Evolutionary conservation across 768 basidiomycete species (phyloP).

Genomic region (Xerocomellus amylosporus): DNA sequence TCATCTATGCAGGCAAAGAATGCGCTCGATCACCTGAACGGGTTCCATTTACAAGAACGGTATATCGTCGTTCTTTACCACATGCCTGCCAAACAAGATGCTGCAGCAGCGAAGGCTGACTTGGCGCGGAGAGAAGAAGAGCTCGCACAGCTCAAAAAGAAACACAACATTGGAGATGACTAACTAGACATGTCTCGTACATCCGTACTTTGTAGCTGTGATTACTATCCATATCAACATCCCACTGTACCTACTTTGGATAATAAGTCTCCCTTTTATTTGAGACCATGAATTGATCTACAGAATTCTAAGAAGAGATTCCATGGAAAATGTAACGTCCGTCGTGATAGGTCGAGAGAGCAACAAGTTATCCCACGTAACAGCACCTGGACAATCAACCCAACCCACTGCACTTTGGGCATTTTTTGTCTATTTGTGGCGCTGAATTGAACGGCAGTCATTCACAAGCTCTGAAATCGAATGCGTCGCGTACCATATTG

Average conservation of each 20-base stretch:
- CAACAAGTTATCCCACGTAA: conserved; percentile 4
- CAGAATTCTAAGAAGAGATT: conserved; percentile 3
- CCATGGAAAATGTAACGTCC: conserved; percentile 12
- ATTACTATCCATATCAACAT: conserved; percentile 3
- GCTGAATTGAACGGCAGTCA: conserved; percentile 33
- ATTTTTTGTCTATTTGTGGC: conserved; percentile 58
- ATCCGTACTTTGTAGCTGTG: conserved; percentile 10
- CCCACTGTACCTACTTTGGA: conserved; percentile 4
- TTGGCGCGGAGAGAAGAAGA: conserved; percentile 90
- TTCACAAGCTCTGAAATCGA: conserved; percentile 1
- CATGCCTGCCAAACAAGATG: conserved; percentile 96
- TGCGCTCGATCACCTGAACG: conserved; percentile 93
- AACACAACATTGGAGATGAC: conserved; percentile 79
- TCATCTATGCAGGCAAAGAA: conserved; percentile 74
- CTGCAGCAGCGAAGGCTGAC: conserved; percentile 90
- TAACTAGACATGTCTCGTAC: conserved; percentile 33
- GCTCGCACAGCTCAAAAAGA: conserved; percentile 79
- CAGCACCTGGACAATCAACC: conserved; percentile 13
- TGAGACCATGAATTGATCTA: conserved; percentile 6
- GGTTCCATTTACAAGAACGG: conserved; percentile 96
- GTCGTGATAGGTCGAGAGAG: background rate
- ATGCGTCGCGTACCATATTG: conserved; percentile 50
- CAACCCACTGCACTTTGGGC: conserved; percentile 39
- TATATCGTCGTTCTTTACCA: conserved; percentile 98
- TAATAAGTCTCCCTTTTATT: conserved; percentile 9